A percentile compares a stretch with the other conserved stretches of the same genome.
phyloP scores from a whole-genome alignment of 495 filamentous ascomycete genomes.

The Lophiotrema nucula region DNA sequence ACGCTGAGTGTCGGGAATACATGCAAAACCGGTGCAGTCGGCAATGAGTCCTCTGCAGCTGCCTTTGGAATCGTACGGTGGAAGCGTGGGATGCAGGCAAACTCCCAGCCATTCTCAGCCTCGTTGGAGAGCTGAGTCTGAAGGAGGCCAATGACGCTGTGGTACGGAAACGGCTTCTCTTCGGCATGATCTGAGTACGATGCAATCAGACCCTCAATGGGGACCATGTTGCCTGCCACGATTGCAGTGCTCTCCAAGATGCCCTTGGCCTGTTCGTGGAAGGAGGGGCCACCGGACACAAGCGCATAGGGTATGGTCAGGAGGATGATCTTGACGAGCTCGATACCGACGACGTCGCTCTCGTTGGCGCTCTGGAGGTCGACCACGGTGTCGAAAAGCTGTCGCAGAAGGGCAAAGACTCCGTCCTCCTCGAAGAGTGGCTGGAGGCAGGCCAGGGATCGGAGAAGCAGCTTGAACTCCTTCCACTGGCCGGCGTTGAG shows the following conservation, averaged over 20 bases:
- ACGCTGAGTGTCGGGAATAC: constrained; percentile 70
- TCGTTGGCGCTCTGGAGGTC: constrained; percentile 87
- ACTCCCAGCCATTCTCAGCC: constrained; percentile 63
- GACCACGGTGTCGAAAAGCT: constrained; percentile 78
- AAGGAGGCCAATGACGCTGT: constrained; percentile 76
- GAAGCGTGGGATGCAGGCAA: constrained; percentile 79
- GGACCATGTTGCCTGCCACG: constrained; percentile 79
- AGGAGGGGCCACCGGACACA: constrained; percentile 63
- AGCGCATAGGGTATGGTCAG: constrained; percentile 90
- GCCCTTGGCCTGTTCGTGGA: constrained; percentile 65
- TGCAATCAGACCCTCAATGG: constrained; percentile 78
- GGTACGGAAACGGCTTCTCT: constrained; percentile 50
- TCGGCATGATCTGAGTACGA: constrained; percentile 64
- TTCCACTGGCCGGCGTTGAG: constrained; percentile 76
- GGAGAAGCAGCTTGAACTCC: constrained; percentile 83
- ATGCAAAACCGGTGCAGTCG: constrained; percentile 54
- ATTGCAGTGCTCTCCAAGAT: constrained; percentile 92
- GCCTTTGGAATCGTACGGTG: constrained; percentile 57
- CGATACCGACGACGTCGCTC: constrained; percentile 83
- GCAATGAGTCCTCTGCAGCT: constrained; percentile 19
- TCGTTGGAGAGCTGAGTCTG: constrained; percentile 80
- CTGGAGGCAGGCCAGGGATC: constrained; percentile 82
- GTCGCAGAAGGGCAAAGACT: constrained; percentile 78
- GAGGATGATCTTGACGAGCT: constrained; percentile 93
- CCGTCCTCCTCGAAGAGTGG: constrained; percentile 76